A percentile compares a stretch with the other conserved stretches of the same genome.
phyloP scores from a whole-genome alignment of 83 land plant genomes.

The Larix sibirica region DNA sequence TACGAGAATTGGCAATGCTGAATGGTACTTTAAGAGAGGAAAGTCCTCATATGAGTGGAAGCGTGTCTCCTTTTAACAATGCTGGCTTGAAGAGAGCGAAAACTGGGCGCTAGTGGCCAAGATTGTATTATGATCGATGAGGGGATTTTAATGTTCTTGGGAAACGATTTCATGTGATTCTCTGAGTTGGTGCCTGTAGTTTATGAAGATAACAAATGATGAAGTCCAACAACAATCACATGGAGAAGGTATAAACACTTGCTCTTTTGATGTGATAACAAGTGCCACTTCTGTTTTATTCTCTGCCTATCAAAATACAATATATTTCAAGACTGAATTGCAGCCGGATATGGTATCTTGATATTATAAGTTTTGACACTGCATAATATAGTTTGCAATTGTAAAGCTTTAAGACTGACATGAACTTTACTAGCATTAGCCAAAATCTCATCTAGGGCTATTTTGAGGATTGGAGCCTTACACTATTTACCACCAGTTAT shows the following conservation, averaged over 20 bases:
- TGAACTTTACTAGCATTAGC: constrained; percentile 5
- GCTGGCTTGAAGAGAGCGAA: constrained; percentile 90
- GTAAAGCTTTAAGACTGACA: constrained; percentile 1
- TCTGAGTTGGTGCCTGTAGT: constrained; percentile 15
- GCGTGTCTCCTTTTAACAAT: constrained; percentile 85
- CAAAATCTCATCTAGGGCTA: constrained; percentile 10
- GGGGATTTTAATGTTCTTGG: background rate
- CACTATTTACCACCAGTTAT: background rate
- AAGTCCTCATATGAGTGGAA: constrained; percentile 81
- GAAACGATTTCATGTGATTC: background rate
- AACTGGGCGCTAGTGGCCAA: constrained; percentile 60
- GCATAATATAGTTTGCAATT: background rate
- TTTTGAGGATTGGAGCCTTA: constrained; percentile 5
- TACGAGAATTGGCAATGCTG: constrained; percentile 88
- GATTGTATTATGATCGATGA: constrained; percentile 1
- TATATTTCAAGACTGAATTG: constrained; percentile 5
- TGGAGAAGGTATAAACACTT: constrained; percentile 5
- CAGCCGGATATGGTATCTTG: background rate
- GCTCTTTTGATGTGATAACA: constrained; percentile 7
- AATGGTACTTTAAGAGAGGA: constrained; percentile 94
- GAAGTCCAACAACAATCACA: background rate
- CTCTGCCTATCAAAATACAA: background rate
- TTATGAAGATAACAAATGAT: constrained; percentile 9
- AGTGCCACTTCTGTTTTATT: constrained; percentile 5
- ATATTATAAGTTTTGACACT: too few species aligned